phyloP scores from a whole-genome alignment of 1,284 basidiomycete species.

The Ceratobasidium sp. region DNA sequence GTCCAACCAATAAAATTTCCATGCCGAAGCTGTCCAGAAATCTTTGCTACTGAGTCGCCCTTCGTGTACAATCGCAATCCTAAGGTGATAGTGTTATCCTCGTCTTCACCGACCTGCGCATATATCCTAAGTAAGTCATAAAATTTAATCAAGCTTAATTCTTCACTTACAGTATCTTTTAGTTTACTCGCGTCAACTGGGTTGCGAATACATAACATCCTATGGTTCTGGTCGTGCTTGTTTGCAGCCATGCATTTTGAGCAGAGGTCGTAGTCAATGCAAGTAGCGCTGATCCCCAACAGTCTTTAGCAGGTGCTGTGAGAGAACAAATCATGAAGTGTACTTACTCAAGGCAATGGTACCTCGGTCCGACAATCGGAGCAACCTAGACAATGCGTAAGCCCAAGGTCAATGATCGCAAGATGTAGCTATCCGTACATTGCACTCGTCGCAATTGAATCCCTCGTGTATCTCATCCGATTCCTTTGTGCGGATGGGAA shows the following conservation, averaged over 20 bases:
- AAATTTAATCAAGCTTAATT: neutral
- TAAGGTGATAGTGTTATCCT: slow-evolving; percentile 27
- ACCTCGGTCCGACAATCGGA: slow-evolving; percentile 39
- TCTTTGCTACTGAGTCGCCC: neutral
- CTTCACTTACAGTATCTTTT: neutral
- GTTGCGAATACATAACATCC: neutral
- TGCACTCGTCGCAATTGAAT: slow-evolving; percentile 34
- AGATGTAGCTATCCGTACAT: slow-evolving; percentile 12
- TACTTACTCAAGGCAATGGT: slow-evolving; percentile 39
- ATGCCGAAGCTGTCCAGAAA: slow-evolving; percentile 37
- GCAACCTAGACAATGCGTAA: neutral
- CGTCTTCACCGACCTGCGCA: neutral
- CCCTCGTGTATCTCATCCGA: neutral
- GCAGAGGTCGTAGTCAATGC: neutral
- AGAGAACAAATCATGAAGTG: too few relatives aligned
- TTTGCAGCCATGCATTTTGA: slow-evolving; percentile 1
- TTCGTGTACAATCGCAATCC: slow-evolving; percentile 41
- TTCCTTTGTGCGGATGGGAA: neutral
- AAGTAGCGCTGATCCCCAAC: neutral
- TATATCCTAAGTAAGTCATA: neutral
- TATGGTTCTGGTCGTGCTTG: neutral
- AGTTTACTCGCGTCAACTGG: neutral
- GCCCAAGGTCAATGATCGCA: neutral
- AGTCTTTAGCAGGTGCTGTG: neutral
- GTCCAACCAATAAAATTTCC: neutral